Percentiles rank a stretch among this genome's conserved stretches.
These are phyloP conservation scores for Leucocoprinus leucothites DNA, from an alignment of 768 basidiomycete species.

Conservation along the genomic window DNA sequence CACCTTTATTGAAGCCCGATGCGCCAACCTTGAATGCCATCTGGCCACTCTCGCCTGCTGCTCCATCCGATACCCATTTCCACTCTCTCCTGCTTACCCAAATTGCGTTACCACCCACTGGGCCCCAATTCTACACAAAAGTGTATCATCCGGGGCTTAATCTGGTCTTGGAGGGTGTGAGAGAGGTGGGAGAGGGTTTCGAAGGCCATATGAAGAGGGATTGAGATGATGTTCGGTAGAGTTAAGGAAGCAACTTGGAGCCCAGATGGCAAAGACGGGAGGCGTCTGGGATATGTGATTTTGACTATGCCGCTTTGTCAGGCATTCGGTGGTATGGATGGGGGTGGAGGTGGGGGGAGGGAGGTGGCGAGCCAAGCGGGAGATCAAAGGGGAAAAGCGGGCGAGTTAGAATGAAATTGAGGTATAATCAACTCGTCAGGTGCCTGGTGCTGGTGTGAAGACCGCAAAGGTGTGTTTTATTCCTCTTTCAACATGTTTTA, in stretches of 20 bases:
- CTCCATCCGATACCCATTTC: constrained; percentile 74
- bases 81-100: constrained; percentile 56
- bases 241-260: constrained; percentile 63
- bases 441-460: constrained; percentile 87
- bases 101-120: constrained; percentile 56
- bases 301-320: constrained; percentile 60
- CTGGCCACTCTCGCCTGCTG: constrained; percentile 67
- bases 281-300: constrained; percentile 65
- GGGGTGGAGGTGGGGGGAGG: constrained; percentile 37
- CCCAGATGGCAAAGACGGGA: constrained; percentile 77
- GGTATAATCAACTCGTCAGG: constrained; percentile 68
- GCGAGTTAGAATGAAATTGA: background rate
- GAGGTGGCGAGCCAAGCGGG: constrained; percentile 5
- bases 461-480: constrained; percentile 40
- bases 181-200: constrained; percentile 57
- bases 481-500: background rate
- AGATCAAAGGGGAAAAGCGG: background rate
- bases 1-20: constrained; percentile 79
- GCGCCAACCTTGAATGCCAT: constrained; percentile 81
- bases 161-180: constrained; percentile 69
- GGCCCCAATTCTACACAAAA: constrained; percentile 59
- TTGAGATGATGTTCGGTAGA: constrained; percentile 58
- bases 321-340: constrained; percentile 42
- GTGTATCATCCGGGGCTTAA: constrained; percentile 88
- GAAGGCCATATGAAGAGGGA: constrained; percentile 56